Base-by-base conservation (phyloP, 202 grass and related monocot species). In the Schoenoplectus triqueter region DNA sequence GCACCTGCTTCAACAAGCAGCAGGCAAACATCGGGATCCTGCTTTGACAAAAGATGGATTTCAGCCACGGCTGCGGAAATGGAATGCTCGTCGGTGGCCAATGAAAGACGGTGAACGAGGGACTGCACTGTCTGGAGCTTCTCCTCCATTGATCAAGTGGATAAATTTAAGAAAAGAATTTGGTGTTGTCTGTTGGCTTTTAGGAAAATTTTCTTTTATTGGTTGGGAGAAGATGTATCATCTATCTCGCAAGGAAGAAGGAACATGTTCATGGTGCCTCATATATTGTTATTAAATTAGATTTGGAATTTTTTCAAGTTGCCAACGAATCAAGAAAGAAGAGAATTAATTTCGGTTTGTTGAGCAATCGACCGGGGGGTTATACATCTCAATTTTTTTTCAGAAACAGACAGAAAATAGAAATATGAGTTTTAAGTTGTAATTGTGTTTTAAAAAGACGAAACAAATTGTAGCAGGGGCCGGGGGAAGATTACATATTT, bases 31-130 rank as follows among this genome's bases (percentile, higher is more conserved):
- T 92, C 96, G 2, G 96, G 78, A 81, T 99, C 93, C 11, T 82
- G 63, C 88, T 99, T 99, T 39, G 93, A 87, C 13, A 86, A 64
- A 62, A 84, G 90, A 62, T 93, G 96, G 66, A 90, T 78, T 18
- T 91, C 91, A 5, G 91, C 69, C 47, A 94, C 80, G 22, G 91
- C 88, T 0, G 89, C 86, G 1, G 88, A 82, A 18, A 86, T 77
- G 44, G 89, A 74, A 4, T 39, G 45, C 0, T 44, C 85, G 69
- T 93, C 90, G 42, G 69, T 39, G 44, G 88, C 86, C n/a, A 82
- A 88, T 1, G 79, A 64, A 10, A 95, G 91, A 42, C 89, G 89
- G 74, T 76, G 85, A 21, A 95, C 93, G 5, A 99, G 87, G 82
- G 66, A 80, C 44, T 73, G 82, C 60, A 88, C 93, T 78, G 91